Conservation (phyloP, 1,139 yeast genomes). For the Arxiozyma slooffiae region DNA sequence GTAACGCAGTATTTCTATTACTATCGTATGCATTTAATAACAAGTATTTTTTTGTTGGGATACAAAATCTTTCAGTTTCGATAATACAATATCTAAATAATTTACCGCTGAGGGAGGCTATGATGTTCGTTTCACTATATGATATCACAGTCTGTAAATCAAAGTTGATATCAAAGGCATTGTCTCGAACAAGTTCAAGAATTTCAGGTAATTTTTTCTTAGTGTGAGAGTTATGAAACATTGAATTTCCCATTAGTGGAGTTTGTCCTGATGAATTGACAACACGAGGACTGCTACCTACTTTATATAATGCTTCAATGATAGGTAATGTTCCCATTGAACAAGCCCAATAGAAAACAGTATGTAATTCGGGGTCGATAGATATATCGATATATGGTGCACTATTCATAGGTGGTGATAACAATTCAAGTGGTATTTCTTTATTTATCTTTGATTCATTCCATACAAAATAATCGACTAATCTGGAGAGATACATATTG, state of each 20-base stretch:
- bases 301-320: constrained; percentile 57
- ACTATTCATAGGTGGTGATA: constrained; percentile 48
- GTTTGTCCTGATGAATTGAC: constrained; percentile 74
- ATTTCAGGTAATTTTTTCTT: constrained; percentile 68
- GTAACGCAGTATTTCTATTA: constrained; percentile 83
- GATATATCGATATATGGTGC: constrained; percentile 35
- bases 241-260: constrained; percentile 71
- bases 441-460: constrained; percentile 39
- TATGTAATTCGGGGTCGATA: constrained; percentile 90
- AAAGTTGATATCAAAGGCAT: constrained; percentile 55
- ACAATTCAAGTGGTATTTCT: constrained; percentile 32
- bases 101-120: constrained; percentile 69
- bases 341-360: constrained; percentile 95
- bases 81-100: constrained; percentile 67
- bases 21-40: constrained; percentile 70
- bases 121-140: constrained; percentile 56
- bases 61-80: constrained; percentile 56
- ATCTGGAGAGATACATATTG: constrained; percentile 36
- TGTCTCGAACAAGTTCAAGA: constrained; percentile 58
- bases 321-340: constrained; percentile 76
- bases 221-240: constrained; percentile 81
- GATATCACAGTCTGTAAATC: constrained; percentile 67
- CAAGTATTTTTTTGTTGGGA: constrained; percentile 40
- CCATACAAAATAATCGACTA: constrained; percentile 55
- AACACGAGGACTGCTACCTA: constrained; percentile 69